Evolutionary conservation across 129 eudicot species (phyloP), one percentile per base, ranked within the genome.

Genomic region (Centella asiatica): DNA sequence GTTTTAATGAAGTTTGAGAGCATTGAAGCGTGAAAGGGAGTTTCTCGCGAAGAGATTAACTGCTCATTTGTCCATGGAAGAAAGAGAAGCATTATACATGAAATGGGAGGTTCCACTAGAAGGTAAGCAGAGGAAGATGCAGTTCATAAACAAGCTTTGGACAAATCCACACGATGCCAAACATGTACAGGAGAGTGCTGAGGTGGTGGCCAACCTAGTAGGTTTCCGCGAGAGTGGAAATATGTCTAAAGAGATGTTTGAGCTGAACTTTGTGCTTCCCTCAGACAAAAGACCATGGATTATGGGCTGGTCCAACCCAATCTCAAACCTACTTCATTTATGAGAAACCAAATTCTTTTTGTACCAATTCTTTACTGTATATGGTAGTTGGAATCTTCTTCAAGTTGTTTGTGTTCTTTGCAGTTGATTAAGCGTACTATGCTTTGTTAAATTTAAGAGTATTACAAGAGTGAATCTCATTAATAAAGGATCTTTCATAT

Each of bases 61-160:
- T 11, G 80, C 83, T 10, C 87, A 90, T 34, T 74, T 90, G 71
- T 74, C 80, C 47, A 66, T 73, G 5, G 98, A 90, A 20, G 98
- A 90, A 69, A 82, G 94, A 70, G 95, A 86, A 15, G 50, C 74
- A 13, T 32, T 83, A 54, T 90, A 83, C 85, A 84, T 77, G 66
- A 90, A 90, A 77, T 90, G 95, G 95, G 94, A 88, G 6, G 88
- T 90, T 15, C 90, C 98, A 0, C 66, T 90, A 22, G 98, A 90
- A 56, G 98, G 95, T 46, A 87, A 90, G 59, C 98, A 90, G 39
- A 81, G 98, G 57, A 84, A 77, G 78, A 68, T 90, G 57, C 95
- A 90, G 48, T 90, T 90, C 65, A 72, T 90, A 42, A 90, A 76
- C 78, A 86, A 81, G 64, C 84, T 90, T 20, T 90, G 98, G 95